Conservation (phyloP, 139 green algal species). For the Chlorella sp. region DNA sequence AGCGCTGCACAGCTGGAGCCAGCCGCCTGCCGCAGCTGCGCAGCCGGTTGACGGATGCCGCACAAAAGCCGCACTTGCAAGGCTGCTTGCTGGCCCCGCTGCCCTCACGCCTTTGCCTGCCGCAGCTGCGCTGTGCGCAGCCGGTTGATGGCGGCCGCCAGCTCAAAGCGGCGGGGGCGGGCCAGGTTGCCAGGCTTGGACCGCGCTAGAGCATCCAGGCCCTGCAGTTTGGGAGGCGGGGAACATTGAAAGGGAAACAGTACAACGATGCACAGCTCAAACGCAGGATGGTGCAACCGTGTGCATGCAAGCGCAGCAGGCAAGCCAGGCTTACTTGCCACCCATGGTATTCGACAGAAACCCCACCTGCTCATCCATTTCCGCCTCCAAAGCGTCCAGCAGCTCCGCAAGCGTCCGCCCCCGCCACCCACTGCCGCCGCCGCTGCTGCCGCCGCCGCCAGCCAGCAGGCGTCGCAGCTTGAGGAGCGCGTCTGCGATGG, state of each 20-base stretch:
- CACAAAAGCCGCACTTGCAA: no score
- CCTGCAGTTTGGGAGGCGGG: slow-evolving; percentile 25
- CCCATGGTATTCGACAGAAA: no score
- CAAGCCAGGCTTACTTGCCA: no score
- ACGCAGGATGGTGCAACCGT: no score
- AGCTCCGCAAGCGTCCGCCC: slow-evolving; percentile 5
- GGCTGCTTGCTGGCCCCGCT: no score
- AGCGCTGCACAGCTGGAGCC: not conserved
- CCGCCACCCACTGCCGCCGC: not conserved
- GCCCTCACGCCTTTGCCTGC: no score
- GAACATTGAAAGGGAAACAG: not conserved
- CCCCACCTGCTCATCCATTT: slow-evolving; percentile 11
- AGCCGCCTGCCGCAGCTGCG: slow-evolving; percentile 50
- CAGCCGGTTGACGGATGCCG: slow-evolving; percentile 75
- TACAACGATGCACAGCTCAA: no score
- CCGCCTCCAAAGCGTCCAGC: slow-evolving; percentile 12
- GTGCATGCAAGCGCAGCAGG: no score
- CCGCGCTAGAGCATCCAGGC: slow-evolving; percentile 57
- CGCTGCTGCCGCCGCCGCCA: not conserved
- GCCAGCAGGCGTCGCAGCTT: slow-evolving; percentile 11
- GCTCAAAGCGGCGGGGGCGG: slow-evolving; percentile 66
- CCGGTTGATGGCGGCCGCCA: slow-evolving; percentile 77
- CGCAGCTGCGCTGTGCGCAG: slow-evolving; percentile 57
- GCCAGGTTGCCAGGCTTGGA: slow-evolving; percentile 60
- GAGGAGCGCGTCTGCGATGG: slow-evolving; percentile 8